These are phyloP conservation scores for Plasmodium sp. DNA, from an alignment of 169 alveolate species.

Conservation along the genomic window DNA sequence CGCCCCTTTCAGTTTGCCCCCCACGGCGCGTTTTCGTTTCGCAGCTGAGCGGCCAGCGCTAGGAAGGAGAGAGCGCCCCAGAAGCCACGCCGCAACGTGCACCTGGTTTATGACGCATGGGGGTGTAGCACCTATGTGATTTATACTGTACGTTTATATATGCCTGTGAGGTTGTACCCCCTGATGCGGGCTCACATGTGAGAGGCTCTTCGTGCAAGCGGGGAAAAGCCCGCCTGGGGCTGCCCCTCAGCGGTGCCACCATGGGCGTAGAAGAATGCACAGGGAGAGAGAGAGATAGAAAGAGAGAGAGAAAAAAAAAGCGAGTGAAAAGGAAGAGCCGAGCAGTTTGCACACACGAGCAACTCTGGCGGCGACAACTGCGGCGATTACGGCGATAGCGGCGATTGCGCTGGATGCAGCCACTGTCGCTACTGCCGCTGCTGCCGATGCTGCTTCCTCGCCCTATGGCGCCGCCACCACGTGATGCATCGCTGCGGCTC, in stretches of 20 bases:
- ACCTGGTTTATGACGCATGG: not conserved
- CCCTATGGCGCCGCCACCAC: not conserved
- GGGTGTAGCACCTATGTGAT: not conserved
- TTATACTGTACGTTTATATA: not conserved
- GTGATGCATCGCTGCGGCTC: not conserved
- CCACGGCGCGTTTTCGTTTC: not conserved
- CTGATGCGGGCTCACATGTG: not conserved
- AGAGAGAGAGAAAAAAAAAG: not conserved
- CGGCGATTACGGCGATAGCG: no score
- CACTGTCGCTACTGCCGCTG: not conserved
- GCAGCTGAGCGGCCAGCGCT: not conserved
- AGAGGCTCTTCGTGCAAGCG: not conserved
- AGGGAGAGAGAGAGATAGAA: not conserved
- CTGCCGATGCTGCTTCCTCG: not conserved
- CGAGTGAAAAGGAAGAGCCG: not conserved
- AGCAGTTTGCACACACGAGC: not conserved
- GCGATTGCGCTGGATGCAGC: no score
- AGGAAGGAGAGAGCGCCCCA: not conserved
- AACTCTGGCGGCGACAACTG: not conserved
- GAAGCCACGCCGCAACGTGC: not conserved
- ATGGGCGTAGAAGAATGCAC: not conserved
- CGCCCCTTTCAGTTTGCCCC: not conserved
- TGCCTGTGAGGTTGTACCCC: not conserved
- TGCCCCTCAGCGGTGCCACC: not conserved
- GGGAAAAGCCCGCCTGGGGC: not conserved